A percentile compares a stretch with the other conserved stretches of the same genome.
Evolutionary conservation across 306 rosid species (phyloP).

Genomic region (Citrullus colocynthis): DNA sequence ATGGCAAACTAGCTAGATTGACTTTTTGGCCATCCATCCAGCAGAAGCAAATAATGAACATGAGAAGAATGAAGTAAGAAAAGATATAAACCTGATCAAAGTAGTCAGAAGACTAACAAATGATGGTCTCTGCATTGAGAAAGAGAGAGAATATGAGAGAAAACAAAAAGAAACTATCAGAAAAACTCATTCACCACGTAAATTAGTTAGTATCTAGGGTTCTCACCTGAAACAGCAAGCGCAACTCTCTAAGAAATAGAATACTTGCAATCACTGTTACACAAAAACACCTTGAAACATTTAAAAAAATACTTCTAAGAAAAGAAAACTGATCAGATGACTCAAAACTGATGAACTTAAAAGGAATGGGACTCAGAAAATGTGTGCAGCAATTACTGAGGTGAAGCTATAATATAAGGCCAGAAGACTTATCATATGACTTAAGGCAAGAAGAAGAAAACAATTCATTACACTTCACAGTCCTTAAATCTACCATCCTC

Average conservation of each 20-base stretch:
- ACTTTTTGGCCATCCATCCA: background rate
- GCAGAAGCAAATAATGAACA: background rate
- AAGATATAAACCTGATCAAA: conserved; percentile 57
- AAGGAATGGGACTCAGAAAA: conserved; percentile 1
- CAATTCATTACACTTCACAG: background rate
- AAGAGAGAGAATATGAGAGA: conserved; percentile 3
- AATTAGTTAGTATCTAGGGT: background rate
- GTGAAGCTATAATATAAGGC: background rate
- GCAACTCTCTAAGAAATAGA: conserved; percentile 49
- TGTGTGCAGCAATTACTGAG: background rate
- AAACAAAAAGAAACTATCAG: conserved; percentile 9
- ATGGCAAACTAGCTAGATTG: too few species aligned
- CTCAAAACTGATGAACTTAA: background rate
- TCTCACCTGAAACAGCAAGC: conserved; percentile 45
- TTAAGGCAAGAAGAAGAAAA: background rate
- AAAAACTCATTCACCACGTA: conserved; percentile 1
- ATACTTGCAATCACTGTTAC: conserved; percentile 56
- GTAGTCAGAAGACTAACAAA: conserved; percentile 27
- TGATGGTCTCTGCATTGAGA: conserved; percentile 47
- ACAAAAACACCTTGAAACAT: conserved; percentile 1
- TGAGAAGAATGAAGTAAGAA: conserved; percentile 1
- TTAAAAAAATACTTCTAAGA: conserved; percentile 13
- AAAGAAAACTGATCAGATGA: background rate
- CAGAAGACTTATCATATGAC: background rate
- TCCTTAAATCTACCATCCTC: background rate